Evolutionary conservation across 2,329 filamentous ascomycete species (phyloP).

Genomic region (Fusarium algeriense): DNA sequence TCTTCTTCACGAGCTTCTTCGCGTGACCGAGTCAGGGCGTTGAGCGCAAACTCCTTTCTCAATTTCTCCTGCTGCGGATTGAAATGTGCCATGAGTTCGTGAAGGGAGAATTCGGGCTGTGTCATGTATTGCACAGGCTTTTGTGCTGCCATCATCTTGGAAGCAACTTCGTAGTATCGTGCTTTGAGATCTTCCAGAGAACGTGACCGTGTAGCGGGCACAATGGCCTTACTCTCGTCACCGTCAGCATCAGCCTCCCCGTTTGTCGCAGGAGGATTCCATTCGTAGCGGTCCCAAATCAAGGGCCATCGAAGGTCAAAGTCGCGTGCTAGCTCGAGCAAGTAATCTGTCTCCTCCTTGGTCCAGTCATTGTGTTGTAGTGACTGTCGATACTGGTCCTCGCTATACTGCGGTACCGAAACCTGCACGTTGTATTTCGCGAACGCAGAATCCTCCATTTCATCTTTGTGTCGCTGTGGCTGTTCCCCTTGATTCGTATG

Average conservation of each 20-base stretch:
- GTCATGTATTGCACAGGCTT: constrained; percentile 91
- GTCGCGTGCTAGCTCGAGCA: constrained; percentile 79
- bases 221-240: constrained; percentile 65
- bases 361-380: constrained; percentile 85
- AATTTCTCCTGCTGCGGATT: constrained; percentile 82
- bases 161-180: constrained; percentile 88
- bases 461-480: constrained; percentile 41
- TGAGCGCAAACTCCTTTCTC: constrained; percentile 87
- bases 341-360: constrained; percentile 92
- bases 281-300: constrained; percentile 94
- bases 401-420: constrained; percentile 82
- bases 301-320: constrained; percentile 92
- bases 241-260: constrained; percentile 60
- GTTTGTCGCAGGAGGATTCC: constrained; percentile 61
- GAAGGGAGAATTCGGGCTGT: constrained; percentile 81
- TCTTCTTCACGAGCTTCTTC: constrained; percentile 96
- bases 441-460: constrained; percentile 73
- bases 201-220: constrained; percentile 67
- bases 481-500: constrained; percentile 41
- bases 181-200: constrained; percentile 92
- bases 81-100: constrained; percentile 89
- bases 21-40: constrained; percentile 80
- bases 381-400: constrained; percentile 85
- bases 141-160: constrained; percentile 82
- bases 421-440: constrained; percentile 90